Evolutionary conservation across 78 protist species (phyloP), one percentile per base, ranked within the genome.

Genomic region (Cavenderia fasciculata): DNA sequence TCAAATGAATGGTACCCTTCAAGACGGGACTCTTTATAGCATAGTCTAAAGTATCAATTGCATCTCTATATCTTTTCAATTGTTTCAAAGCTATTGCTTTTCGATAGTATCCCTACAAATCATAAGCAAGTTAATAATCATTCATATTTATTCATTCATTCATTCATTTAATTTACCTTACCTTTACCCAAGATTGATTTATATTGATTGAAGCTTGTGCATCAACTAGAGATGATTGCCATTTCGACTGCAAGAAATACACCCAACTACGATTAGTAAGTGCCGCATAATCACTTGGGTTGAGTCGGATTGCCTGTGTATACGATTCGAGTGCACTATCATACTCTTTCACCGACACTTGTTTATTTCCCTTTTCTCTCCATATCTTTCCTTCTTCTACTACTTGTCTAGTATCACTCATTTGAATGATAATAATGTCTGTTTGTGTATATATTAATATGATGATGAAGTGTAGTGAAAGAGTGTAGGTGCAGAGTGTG

Each of bases 281-380:
- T 11, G 77, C 12, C n/a, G 23, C 23, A 19, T 66, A 66, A 52
- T 79, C 88, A n/a, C 10, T 38, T 34, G 38, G 14, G 29, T 79
- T 68, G 1, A 31, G 4, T 40, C 31, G 49, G 14, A 79, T 63
- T 19, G 88, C 88, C 29, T 79, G 52, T 12, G 25, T 38, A 43
- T 79, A 79, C 4, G 36, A 46, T 18, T 40, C 38, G 10, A 66
- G 3, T 29, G 88, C 75, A 3, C 34, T 49, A 12, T 79, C 46
- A 4, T 31, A 52, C 29, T 54, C 21, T 14, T 49, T 52, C 10
- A 21, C 52, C 51, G 63, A 66, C 51, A 79, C 63, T 2, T 40
- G 25, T 66, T 66, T 31, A 66, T 79, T 79, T 27, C 88, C 88
- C 1, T 47, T 66, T 2, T 79, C 77, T 52, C 88, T 79, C n/a